Conservation (phyloP, 352 stramenopile species). For the Phytophthora boehmeriae region DNA sequence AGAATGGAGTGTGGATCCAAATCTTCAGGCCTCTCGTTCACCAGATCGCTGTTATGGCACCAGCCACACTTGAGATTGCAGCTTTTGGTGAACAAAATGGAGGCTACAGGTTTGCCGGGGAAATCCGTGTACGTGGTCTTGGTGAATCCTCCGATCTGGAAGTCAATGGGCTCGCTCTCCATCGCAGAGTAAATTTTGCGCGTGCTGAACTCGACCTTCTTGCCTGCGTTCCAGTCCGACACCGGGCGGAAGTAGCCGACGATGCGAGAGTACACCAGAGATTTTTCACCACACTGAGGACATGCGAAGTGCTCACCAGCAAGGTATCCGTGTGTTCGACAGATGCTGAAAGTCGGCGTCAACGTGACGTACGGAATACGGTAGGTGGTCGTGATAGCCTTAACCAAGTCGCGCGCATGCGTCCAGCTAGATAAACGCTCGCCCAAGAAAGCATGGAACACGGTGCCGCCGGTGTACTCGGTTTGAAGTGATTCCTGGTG, state of each 20-base stretch:
- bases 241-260: conserved; percentile 40
- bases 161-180: conserved; percentile 34
- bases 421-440: conserved; percentile 38
- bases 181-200: conserved; percentile 39
- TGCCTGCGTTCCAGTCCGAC: conserved; percentile 35
- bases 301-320: conserved; percentile 32
- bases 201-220: conserved; percentile 43
- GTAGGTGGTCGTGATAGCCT: conserved; percentile 30
- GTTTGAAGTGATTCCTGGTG: conserved; percentile 40
- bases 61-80: conserved; percentile 40
- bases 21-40: conserved; percentile 33
- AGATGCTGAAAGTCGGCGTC: conserved; percentile 38
- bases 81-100: conserved; percentile 39
- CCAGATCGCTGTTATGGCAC: conserved; percentile 38
- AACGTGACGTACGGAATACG: conserved; percentile 37
- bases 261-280: conserved; percentile 36
- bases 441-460: conserved; percentile 39
- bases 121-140: conserved; percentile 38
- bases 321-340: conserved; percentile 33
- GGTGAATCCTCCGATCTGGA: conserved; percentile 36
- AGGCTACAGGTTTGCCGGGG: conserved; percentile 24
- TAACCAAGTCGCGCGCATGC: conserved; percentile 32
- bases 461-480: conserved; percentile 36
- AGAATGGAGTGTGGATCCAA: conserved; percentile 34
- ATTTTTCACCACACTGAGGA: conserved; percentile 33